phyloP scores from a whole-genome alignment of 805 yeast species.

The Starmerella apicola region DNA sequence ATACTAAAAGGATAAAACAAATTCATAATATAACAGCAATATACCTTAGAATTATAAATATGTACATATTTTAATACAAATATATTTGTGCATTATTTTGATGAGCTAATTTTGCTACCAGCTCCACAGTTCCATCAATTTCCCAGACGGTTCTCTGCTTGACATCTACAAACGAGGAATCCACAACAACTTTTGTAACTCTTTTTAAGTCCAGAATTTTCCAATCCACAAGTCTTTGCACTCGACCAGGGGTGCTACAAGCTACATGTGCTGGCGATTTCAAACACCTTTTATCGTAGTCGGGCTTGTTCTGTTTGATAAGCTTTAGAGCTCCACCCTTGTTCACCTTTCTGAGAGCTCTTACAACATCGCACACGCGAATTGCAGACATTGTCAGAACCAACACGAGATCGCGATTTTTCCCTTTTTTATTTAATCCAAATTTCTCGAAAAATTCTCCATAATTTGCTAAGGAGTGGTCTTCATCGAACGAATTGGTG shows the following conservation, averaged over 20 bases:
- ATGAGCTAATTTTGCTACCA: conserved; percentile 16
- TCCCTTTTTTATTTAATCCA: conserved; percentile 23
- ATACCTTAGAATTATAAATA: no score
- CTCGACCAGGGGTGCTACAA: conserved; percentile 54
- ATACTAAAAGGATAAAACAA: neutral
- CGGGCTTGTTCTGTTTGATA: conserved; percentile 60
- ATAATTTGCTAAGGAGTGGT: conserved; percentile 45
- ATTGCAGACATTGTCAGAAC: conserved; percentile 64
- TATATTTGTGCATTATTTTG: conserved; percentile 39
- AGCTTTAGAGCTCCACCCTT: conserved; percentile 49
- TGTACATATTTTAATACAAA: conserved; percentile 30
- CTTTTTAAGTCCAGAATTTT: conserved; percentile 34
- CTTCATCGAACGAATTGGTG: conserved; percentile 42
- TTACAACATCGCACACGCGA: conserved; percentile 73
- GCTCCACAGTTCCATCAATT: conserved; percentile 24
- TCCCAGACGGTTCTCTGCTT: conserved; percentile 55
- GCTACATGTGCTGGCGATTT: conserved; percentile 34
- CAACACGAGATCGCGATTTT: conserved; percentile 32
- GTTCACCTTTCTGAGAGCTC: conserved; percentile 39
- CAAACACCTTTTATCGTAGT: conserved; percentile 45
- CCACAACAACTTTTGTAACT: conserved; percentile 45
- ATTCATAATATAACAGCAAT: neutral
- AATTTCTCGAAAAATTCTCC: conserved; percentile 39
- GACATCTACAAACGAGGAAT: conserved; percentile 47
- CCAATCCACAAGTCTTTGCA: conserved; percentile 36